These are phyloP conservation scores for Poterioochromonas sp. DNA, from an alignment of 352 stramenopile genomes.

Conservation along the genomic window DNA sequence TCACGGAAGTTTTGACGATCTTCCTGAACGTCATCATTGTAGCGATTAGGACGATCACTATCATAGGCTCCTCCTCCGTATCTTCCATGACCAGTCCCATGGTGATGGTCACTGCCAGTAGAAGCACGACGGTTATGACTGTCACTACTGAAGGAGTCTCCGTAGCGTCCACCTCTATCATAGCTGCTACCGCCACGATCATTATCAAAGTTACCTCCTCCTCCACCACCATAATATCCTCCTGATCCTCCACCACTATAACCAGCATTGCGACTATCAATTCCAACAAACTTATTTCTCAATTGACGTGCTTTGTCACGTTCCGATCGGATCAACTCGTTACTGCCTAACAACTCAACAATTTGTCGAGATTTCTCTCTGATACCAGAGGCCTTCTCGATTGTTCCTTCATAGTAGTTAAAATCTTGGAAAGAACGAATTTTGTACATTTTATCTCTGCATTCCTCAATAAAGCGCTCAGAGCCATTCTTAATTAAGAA, in stretches of 20 bases:
- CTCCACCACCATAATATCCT: background rate
- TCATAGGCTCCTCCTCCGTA: constrained; percentile 10
- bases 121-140: background rate
- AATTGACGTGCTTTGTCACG: constrained; percentile 57
- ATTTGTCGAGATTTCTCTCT: constrained; percentile 66
- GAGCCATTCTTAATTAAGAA: constrained; percentile 96
- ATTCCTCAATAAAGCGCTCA: constrained; percentile 93
- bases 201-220: background rate
- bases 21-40: background rate
- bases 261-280: constrained; percentile 6
- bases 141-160: background rate
- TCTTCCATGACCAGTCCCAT: background rate
- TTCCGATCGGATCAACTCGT: constrained; percentile 65
- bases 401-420: constrained; percentile 70
- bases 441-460: constrained; percentile 74
- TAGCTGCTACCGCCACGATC: background rate
- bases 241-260: background rate
- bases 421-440: constrained; percentile 59
- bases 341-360: constrained; percentile 54
- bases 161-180: background rate
- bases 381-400: constrained; percentile 63
- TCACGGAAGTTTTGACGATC: background rate
- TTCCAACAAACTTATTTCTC: constrained; percentile 55
- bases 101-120: background rate
- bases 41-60: background rate